phyloP scores from a whole-genome alignment of 2,329 filamentous ascomycete species.

The Alternaria sp. region DNA sequence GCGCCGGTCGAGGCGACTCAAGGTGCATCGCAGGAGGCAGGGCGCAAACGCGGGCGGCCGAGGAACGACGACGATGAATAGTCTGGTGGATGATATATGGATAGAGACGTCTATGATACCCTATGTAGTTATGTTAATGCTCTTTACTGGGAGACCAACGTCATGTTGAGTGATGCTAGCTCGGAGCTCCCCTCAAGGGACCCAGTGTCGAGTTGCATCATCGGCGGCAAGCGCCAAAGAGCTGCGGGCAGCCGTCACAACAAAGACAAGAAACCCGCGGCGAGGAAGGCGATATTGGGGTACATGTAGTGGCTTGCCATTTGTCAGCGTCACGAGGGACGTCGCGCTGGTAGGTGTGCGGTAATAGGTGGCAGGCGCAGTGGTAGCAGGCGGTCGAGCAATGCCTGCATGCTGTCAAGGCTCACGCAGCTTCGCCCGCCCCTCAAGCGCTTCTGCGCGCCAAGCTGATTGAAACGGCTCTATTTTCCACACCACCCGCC shows the following conservation, averaged over 20 bases:
- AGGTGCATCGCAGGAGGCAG: conserved; percentile 12
- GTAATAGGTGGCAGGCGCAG: not conserved
- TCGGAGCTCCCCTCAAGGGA: conserved; percentile 3
- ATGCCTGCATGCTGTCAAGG: conserved; percentile 13
- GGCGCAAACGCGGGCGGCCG: conserved; percentile 26
- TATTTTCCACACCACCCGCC: conserved; percentile 21
- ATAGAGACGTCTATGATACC: not conserved
- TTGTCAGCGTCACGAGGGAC: conserved; percentile 11
- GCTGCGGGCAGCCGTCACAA: not conserved
- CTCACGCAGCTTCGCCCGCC: conserved; percentile 3
- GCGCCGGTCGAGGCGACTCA: conserved; percentile 7
- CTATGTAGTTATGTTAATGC: not conserved
- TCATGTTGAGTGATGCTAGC: not conserved
- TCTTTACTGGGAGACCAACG: not conserved
- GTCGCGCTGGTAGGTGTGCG: not conserved
- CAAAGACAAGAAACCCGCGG: not conserved
- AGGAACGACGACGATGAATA: conserved; percentile 15
- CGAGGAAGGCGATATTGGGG: not conserved
- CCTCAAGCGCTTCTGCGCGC: conserved; percentile 13
- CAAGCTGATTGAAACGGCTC: conserved; percentile 22
- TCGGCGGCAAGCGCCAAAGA: not conserved
- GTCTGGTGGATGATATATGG: not conserved
- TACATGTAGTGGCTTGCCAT: not conserved
- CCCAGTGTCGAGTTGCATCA: conserved; percentile 13
- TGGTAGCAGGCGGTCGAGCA: conserved; percentile 2